Conservation (phyloP, 306 rosid genomes). For the Prunus davidiana region DNA sequence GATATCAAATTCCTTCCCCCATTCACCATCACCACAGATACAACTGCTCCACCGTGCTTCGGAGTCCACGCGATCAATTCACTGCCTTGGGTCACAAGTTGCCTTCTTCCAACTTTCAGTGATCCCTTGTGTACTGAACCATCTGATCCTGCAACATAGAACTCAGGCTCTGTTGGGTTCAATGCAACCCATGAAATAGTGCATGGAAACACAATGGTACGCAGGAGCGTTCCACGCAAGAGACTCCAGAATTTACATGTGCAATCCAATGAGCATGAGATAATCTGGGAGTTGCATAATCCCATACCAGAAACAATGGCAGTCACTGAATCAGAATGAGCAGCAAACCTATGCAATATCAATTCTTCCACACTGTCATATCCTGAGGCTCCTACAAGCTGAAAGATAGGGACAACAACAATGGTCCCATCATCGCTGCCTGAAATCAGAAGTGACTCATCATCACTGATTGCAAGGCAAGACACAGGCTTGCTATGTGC, state of each 20-base stretch:
- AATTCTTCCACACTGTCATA: constrained; percentile 8
- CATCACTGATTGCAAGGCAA: constrained; percentile 44
- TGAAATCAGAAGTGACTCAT: constrained; percentile 60
- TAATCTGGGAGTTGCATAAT: constrained; percentile 30
- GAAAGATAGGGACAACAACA: constrained; percentile 49
- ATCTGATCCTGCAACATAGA: constrained; percentile 65
- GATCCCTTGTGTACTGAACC: constrained; percentile 54
- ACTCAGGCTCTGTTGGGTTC: constrained; percentile 30
- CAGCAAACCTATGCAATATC: constrained; percentile 37
- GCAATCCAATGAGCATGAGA: constrained; percentile 57
- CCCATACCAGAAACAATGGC: constrained; percentile 33
- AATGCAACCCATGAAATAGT: constrained; percentile 40
- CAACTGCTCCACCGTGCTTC: constrained; percentile 39
- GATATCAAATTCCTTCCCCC: constrained; percentile 51
- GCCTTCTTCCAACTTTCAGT: constrained; percentile 11
- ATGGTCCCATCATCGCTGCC: constrained; percentile 71
- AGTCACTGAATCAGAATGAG: constrained; percentile 60
- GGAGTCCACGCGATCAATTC: constrained; percentile 30
- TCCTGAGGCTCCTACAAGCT: constrained; percentile 27
- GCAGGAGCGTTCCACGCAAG: constrained; percentile 19
- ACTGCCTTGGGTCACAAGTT: not conserved
- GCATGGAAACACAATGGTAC: constrained; percentile 47
- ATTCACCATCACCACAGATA: constrained; percentile 45
- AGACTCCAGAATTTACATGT: constrained; percentile 71
- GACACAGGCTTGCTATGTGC: constrained; percentile 52